Conservation (phyloP, 2,329 filamentous ascomycete species). For the Ophiostoma australiae region DNA sequence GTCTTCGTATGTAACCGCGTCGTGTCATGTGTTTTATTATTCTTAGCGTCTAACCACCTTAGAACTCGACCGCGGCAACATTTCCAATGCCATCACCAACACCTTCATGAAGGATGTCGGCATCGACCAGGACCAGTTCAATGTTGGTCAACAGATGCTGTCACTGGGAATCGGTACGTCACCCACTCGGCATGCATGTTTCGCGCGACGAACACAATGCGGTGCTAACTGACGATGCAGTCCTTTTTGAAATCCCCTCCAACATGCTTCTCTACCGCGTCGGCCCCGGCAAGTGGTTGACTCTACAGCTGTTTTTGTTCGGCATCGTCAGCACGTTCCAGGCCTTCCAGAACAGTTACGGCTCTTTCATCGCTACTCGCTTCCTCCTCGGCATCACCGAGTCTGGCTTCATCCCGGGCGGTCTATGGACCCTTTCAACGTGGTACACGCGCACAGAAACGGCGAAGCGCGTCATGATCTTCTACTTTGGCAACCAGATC, state of each 20-base stretch:
- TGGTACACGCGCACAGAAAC: constrained; percentile 53
- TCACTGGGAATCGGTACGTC: constrained; percentile 1
- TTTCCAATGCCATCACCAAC: constrained; percentile 10
- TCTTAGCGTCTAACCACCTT: not conserved
- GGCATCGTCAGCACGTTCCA: not conserved
- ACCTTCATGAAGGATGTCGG: constrained; percentile 2
- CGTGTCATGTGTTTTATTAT: not conserved
- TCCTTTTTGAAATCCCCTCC: constrained; percentile 22
- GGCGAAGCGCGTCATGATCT: constrained; percentile 49
- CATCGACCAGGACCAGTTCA: constrained; percentile 9
- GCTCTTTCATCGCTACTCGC: constrained; percentile 45
- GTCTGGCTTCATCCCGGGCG: constrained; percentile 52
- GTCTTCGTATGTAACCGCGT: not conserved
- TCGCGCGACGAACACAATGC: no score
- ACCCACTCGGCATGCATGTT: not conserved
- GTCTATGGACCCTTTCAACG: constrained; percentile 47
- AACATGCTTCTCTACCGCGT: constrained; percentile 9
- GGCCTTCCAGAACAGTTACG: constrained; percentile 35
- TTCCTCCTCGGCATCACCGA: constrained; percentile 50
- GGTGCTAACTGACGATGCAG: constrained; percentile 15
- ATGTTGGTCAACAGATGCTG: constrained; percentile 9
- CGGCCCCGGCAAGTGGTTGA: constrained; percentile 2
- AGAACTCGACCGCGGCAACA: constrained; percentile 10
- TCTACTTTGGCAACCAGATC: constrained; percentile 53
- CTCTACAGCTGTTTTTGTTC: not conserved